A percentile compares a stretch with the other conserved stretches of the same genome.
Conservation (phyloP, 177 flowering plant genomes). For the Vitis hybrid region DNA sequence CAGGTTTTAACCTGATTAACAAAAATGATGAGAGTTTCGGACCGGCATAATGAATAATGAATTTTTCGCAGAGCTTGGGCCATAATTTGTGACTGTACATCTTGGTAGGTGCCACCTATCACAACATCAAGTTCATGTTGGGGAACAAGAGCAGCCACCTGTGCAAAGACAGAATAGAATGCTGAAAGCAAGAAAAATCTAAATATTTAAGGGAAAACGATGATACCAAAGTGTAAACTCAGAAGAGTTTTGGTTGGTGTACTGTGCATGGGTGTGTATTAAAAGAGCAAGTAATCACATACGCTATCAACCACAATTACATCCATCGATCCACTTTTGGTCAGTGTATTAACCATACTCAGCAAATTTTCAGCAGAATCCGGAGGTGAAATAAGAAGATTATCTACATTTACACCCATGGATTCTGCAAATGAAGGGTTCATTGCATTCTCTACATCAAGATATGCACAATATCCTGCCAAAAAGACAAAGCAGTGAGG, state of each 20-base stretch:
- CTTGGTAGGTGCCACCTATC: constrained; percentile 21
- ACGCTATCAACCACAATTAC: constrained; percentile 93
- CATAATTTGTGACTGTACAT: constrained; percentile 61
- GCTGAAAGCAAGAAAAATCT: constrained; percentile 3
- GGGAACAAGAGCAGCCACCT: constrained; percentile 94
- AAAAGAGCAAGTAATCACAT: constrained; percentile 26
- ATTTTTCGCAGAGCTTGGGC: constrained; percentile 73
- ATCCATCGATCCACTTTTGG: constrained; percentile 73
- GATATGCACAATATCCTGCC: constrained; percentile 87
- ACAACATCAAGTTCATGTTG: constrained; percentile 58
- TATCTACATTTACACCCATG: constrained; percentile 67
- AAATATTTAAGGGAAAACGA: not conserved
- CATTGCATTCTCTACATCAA: constrained; percentile 88
- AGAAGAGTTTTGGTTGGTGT: too few relatives aligned
- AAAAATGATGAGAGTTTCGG: constrained; percentile 71
- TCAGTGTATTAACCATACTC: constrained; percentile 61
- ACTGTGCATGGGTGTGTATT: too few relatives aligned
- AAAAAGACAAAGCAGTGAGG: constrained; percentile 5
- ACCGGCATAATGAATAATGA: constrained; percentile 50
- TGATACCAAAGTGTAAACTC: not conserved
- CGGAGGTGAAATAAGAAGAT: constrained; percentile 70
- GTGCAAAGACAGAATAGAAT: constrained; percentile 11
- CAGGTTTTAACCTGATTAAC: constrained; percentile 64
- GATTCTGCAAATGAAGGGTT: constrained; percentile 65
- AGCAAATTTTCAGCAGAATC: constrained; percentile 80